Percentiles rank a stretch among this genome's conserved stretches.
These are phyloP conservation scores for Hyphodiscus hymeniophilus DNA, from an alignment of 495 filamentous ascomycete species.

Conservation along the genomic window DNA sequence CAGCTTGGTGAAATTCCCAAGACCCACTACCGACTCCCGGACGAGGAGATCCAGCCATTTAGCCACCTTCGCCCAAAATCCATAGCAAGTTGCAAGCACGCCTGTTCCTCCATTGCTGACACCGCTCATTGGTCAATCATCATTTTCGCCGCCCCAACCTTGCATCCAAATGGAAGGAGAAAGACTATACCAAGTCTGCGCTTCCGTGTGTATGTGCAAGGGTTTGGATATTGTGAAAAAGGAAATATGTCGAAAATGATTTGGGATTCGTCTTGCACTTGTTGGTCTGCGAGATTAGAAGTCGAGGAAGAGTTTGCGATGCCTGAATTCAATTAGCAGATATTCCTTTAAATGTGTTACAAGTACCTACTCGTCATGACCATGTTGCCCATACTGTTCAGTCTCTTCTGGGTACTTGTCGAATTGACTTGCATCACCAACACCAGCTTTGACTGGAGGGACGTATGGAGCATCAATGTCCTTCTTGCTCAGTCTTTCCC, in stretches of 20 bases:
- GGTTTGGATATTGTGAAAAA: neutral
- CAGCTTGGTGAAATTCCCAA: too few species aligned
- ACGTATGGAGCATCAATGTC: slow-evolving; percentile 98
- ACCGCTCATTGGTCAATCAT: slow-evolving; percentile 3
- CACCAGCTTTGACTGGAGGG: slow-evolving; percentile 86
- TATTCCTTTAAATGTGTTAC: slow-evolving; percentile 5
- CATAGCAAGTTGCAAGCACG: neutral
- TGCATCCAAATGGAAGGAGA: neutral
- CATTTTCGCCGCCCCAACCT: slow-evolving; percentile 6
- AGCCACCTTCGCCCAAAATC: neutral
- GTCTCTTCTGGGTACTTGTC: slow-evolving; percentile 97
- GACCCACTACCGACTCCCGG: too few species aligned
- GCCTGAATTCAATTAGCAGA: slow-evolving; percentile 35
- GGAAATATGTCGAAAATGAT: neutral
- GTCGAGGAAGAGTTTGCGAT: slow-evolving; percentile 64
- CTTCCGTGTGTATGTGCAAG: slow-evolving; percentile 3
- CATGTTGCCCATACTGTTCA: slow-evolving; percentile 72
- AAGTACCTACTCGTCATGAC: slow-evolving; percentile 71
- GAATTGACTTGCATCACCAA: slow-evolving; percentile 94
- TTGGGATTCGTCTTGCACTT: neutral
- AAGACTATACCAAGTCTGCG: neutral
- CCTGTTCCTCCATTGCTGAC: neutral
- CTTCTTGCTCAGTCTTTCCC: slow-evolving; percentile 86
- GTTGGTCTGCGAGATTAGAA: slow-evolving; percentile 40
- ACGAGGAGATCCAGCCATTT: too few species aligned